phyloP scores from a whole-genome alignment of 2,329 filamentous ascomycete species.

The Cercospora sesami region DNA sequence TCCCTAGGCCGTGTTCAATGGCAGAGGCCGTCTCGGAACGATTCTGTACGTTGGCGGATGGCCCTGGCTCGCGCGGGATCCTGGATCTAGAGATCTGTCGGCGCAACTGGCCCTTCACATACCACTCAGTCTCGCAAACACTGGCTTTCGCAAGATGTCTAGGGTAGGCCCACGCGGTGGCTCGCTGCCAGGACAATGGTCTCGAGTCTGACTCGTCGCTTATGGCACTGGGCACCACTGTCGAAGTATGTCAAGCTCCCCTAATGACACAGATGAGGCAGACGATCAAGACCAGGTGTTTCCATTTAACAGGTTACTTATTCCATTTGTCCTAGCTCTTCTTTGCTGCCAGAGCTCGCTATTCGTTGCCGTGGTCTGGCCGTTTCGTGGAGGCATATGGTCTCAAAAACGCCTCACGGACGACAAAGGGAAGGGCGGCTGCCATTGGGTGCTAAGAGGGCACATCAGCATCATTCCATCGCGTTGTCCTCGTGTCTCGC shows the following conservation, averaged over 20 bases:
- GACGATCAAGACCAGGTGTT: neutral
- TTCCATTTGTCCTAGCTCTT: neutral
- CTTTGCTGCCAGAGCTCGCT: neutral
- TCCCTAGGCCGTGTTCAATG: neutral
- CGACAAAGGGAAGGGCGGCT: neutral
- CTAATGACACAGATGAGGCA: neutral
- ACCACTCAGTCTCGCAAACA: neutral
- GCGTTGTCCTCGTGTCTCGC: neutral
- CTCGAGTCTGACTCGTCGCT: neutral
- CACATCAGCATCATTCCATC: neutral
- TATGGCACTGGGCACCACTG: neutral
- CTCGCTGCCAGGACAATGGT: neutral
- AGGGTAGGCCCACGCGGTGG: neutral
- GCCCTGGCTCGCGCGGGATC: neutral
- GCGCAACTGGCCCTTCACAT: neutral
- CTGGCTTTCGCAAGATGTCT: neutral
- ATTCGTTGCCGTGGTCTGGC: neutral
- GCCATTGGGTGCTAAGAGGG: neutral
- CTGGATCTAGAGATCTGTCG: neutral
- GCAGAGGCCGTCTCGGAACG: no score
- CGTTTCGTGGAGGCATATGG: neutral
- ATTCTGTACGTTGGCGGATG: no score
- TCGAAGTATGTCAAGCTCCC: neutral
- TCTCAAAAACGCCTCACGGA: neutral
- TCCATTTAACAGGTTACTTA: neutral